These are phyloP conservation scores for Xylariaceae sp. DNA, from an alignment of 2,329 filamentous ascomycete species.

Conservation along the genomic window DNA sequence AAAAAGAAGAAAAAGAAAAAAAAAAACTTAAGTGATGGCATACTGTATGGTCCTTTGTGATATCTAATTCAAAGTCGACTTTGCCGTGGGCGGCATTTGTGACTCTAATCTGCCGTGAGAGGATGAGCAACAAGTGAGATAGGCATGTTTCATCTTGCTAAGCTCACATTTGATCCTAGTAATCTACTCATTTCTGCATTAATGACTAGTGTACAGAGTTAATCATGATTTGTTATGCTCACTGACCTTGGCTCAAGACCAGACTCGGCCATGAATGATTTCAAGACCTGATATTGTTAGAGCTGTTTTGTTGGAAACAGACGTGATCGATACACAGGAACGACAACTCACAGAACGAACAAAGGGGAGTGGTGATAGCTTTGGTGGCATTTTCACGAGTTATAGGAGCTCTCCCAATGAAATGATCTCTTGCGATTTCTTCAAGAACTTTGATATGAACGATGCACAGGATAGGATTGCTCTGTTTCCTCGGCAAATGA, in stretches of 20 bases:
- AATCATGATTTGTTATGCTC: not conserved
- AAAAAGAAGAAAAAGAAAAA: no score
- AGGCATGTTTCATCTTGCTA: not conserved
- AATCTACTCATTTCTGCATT: constrained; percentile 28
- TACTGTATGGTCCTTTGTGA: constrained; percentile 72
- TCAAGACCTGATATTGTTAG: constrained; percentile 60
- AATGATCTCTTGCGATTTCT: no score
- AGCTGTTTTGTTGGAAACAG: not conserved
- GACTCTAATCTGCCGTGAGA: constrained; percentile 56
- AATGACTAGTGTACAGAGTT: not conserved
- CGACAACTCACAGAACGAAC: constrained; percentile 56
- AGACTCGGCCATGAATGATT: constrained; percentile 80
- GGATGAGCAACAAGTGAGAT: constrained; percentile 2
- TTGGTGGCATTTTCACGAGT: constrained; percentile 22
- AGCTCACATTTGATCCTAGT: constrained; percentile 39
- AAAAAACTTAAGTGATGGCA: no score
- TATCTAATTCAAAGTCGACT: constrained; percentile 73
- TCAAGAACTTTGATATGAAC: no score
- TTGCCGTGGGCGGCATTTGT: constrained; percentile 60
- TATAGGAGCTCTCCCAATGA: no score
- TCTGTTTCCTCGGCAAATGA: no score
- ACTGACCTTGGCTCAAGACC: constrained; percentile 81
- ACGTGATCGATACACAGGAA: not conserved
- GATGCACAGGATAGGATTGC: no score
- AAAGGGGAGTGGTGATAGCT: constrained; percentile 56